These are phyloP conservation scores for Colletotrichum incanum DNA, from an alignment of 2,329 filamentous ascomycete species.

Conservation along the genomic window DNA sequence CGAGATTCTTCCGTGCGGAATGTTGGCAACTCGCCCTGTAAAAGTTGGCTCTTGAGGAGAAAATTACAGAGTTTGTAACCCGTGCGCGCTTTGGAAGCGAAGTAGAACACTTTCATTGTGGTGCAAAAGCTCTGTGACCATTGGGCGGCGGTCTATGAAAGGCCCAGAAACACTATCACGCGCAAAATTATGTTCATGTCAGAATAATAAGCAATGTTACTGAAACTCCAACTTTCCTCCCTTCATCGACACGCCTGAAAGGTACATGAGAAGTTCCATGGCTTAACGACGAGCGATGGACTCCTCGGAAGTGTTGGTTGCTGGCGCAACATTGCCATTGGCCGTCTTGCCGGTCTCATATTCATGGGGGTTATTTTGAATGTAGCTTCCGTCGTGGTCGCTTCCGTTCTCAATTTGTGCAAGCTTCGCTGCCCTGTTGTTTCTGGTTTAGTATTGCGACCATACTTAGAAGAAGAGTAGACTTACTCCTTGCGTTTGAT, in stretches of 20 bases:
- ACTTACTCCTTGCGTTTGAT: constrained; percentile 43
- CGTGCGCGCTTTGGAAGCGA: not conserved
- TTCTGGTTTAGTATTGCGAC: not conserved
- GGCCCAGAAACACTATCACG: no score
- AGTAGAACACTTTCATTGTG: not conserved
- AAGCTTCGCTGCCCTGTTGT: constrained; percentile 13
- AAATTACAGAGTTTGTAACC: not conserved
- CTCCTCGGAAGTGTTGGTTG: constrained; percentile 5
- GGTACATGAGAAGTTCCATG: rapidly evolving
- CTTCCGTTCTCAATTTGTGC: constrained; percentile 6
- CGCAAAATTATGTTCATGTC: not conserved
- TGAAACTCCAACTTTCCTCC: not conserved
- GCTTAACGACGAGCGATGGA: not conserved
- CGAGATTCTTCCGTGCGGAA: not conserved
- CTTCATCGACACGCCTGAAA: not conserved
- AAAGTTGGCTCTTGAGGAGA: not conserved
- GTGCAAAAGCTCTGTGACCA: not conserved
- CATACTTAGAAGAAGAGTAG: rapidly evolving
- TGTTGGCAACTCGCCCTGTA: not conserved
- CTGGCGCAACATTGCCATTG: not conserved
- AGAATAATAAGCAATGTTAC: not conserved
- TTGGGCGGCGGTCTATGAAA: not conserved
- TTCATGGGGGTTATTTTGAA: not conserved
- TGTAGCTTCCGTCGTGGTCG: not conserved
- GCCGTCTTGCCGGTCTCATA: not conserved